phyloP scores from a whole-genome alignment of 2,329 filamentous ascomycete species.

The Ambrosiella xylebori region DNA sequence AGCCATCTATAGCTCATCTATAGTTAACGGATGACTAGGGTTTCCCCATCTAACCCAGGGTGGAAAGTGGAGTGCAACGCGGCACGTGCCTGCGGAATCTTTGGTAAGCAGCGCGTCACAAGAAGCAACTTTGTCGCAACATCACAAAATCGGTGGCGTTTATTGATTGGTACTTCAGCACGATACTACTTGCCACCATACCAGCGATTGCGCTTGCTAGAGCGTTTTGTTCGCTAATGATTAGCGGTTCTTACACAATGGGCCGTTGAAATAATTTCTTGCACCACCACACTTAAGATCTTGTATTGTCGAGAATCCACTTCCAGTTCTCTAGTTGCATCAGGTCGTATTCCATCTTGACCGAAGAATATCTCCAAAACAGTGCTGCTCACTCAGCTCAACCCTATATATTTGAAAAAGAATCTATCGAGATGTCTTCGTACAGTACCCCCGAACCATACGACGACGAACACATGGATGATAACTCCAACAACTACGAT shows the following conservation, averaged over 20 bases:
- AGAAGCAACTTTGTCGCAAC: background rate
- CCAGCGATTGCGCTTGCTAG: background rate
- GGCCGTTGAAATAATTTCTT: background rate
- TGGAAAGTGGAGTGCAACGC: slow-evolving; percentile 8
- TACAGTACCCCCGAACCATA: slow-evolving; percentile 16
- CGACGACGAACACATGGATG: slow-evolving; percentile 15
- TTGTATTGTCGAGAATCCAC: background rate
- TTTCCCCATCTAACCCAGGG: background rate
- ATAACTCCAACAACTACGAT: slow-evolving; percentile 5
- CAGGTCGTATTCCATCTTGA: slow-evolving; percentile 16
- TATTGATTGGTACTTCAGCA: background rate
- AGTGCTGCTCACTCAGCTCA: slow-evolving; percentile 30
- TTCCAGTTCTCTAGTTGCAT: background rate
- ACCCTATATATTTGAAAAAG: background rate
- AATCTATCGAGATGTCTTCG: background rate
- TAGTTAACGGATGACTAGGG: background rate
- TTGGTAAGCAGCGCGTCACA: slow-evolving; percentile 2
- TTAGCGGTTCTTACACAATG: slow-evolving; percentile 2
- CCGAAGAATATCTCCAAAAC: slow-evolving; percentile 41
- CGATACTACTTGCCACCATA: background rate
- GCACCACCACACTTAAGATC: background rate
- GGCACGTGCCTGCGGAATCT: slow-evolving; percentile 7
- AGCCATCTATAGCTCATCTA: too few relatives aligned
- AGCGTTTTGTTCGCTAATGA: background rate
- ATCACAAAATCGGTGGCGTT: background rate